Evolutionary conservation across 441 rosid species (phyloP), one percentile per base, ranked within the genome.

Genomic region (Pelargonium cotyledonis): DNA sequence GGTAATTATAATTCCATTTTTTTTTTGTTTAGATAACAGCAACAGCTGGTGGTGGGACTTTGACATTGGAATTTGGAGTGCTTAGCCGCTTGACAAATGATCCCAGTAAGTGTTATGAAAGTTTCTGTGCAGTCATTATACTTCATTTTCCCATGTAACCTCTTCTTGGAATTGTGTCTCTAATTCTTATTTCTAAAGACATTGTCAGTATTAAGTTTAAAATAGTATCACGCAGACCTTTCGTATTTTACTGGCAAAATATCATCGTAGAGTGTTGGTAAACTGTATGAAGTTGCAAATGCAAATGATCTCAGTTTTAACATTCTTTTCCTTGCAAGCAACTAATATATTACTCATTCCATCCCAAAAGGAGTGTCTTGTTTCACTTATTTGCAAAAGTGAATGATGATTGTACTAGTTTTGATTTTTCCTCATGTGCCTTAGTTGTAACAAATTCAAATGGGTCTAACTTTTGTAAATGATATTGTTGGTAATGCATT

Each of bases 11-110:
- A 46, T 77, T 75, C 60, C 68, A 69, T n/a, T n/a, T 12, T 21
- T 77, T 70, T 80, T 63, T 57, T 71, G 68, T 83, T 75, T 78
- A 95, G 99, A 85, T 95, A 78, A 95, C 99, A 60, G 92, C 98
- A 68, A 92, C 99, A 12, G 99, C 99, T 63, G 99, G 99, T 73
- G 99, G 99, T 69, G 99, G 96, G 78, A 95, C 99, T 23, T 80
- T 95, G 85, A 92, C 97, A 49, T 85, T 95, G 80, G 99, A 95
- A 83, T 95, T 95, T 65, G 98, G 97, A 63, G 83, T 90, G 73
- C 94, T 95, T 49, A 95, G 97, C 74, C 89, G 88, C 71, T 85
- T 95, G 82, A 92, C 96, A 71, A 89, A 95, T 79, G 89, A 95
- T 79, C 97, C 98, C 43, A 89, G 97, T 95, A 82, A 79, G 91